Percentiles rank a stretch among this genome's conserved stretches.
Evolutionary conservation across 169 alveolate genomes (phyloP).

Genomic region (Eimeria sp.): DNA sequence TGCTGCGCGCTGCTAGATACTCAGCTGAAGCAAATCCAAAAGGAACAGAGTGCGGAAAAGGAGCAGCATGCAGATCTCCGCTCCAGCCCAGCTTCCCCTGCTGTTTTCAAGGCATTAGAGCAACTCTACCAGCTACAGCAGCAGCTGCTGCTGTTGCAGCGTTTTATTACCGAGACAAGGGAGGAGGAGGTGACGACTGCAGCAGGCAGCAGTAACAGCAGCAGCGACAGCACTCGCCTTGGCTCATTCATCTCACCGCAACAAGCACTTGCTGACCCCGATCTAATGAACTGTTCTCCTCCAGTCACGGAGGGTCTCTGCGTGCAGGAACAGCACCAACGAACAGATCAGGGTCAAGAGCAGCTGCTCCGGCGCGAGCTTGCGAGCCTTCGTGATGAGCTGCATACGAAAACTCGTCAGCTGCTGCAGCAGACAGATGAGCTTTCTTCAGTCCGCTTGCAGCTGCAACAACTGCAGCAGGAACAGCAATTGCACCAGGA

Average conservation of each 20-base stretch:
- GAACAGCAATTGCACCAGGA: constrained; percentile 25
- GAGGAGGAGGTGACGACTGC: background rate
- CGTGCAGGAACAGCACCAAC: constrained; percentile 19
- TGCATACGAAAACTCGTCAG: background rate
- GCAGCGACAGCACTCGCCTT: background rate
- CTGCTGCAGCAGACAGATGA: constrained; percentile 9
- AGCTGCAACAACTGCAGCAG: constrained; percentile 60
- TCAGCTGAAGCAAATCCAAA: constrained; percentile 33
- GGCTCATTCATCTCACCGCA: background rate
- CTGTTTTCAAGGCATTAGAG: background rate
- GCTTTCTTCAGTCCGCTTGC: background rate
- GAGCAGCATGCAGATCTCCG: background rate
- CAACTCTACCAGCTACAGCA: background rate
- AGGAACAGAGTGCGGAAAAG: background rate
- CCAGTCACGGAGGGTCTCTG: background rate
- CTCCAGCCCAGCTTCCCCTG: background rate
- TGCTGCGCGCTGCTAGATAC: constrained; percentile 25
- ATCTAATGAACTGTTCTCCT: background rate
- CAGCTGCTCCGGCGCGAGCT: constrained; percentile 41
- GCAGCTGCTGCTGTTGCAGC: constrained; percentile 18
- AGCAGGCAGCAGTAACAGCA: background rate
- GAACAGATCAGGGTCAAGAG: background rate
- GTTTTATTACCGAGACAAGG: background rate
- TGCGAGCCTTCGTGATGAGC: background rate
- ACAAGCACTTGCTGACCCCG: background rate